Evolutionary conservation across 1,284 basidiomycete genomes (phyloP).

Genomic region (Cryptococcus floricola): DNA sequence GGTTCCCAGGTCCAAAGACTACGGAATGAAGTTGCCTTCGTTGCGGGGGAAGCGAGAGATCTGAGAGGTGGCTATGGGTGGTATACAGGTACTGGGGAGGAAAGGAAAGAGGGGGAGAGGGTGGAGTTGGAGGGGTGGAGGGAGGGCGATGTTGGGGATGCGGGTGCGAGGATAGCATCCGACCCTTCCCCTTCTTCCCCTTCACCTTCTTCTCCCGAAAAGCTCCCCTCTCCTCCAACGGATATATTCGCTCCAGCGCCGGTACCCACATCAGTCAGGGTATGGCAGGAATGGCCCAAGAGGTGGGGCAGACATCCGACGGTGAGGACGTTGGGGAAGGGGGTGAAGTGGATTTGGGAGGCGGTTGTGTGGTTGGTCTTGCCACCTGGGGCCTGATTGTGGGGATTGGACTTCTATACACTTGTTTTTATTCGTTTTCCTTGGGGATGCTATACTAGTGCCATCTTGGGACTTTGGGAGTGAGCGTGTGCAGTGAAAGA

Average conservation of each 20-base stretch:
- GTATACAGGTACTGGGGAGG: neutral
- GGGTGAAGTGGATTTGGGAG: conserved; percentile 27
- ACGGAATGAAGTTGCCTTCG: conserved; percentile 34
- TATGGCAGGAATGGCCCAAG: neutral
- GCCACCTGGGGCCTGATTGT: neutral
- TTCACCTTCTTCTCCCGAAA: neutral
- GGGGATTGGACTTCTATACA: too few relatives aligned
- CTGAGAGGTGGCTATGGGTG: conserved; percentile 25
- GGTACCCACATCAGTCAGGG: conserved; percentile 1
- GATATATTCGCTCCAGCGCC: conserved; percentile 18
- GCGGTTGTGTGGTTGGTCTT: conserved; percentile 20
- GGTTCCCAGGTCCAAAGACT: conserved; percentile 34
- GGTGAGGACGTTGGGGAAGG: conserved; percentile 8
- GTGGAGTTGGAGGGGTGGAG: neutral
- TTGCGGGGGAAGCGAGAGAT: conserved; percentile 38
- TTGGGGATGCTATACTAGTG: too few relatives aligned
- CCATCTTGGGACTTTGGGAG: too few relatives aligned
- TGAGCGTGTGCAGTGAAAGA: too few relatives aligned
- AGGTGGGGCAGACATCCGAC: conserved; percentile 1
- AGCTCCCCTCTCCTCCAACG: neutral
- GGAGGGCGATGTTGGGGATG: neutral
- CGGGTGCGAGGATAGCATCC: neutral
- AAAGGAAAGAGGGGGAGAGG: too few relatives aligned
- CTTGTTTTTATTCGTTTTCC: too few relatives aligned
- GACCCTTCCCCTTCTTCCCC: neutral